Evolutionary conservation across 2,329 filamentous ascomycete genomes (phyloP).

Genomic region (Chaetomiaceae sp.): DNA sequence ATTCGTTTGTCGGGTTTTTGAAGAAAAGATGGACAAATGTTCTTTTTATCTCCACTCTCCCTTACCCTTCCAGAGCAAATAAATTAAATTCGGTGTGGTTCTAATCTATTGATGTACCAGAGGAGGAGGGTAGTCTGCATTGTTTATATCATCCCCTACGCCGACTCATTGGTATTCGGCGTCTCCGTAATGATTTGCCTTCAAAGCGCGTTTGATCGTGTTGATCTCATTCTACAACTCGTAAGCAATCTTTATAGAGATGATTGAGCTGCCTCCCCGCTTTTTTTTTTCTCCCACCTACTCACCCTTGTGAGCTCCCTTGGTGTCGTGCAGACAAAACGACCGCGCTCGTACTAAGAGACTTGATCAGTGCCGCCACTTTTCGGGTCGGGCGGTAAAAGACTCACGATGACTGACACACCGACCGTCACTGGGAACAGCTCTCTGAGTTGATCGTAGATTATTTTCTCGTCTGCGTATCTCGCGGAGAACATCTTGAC

Average conservation of each 20-base stretch:
- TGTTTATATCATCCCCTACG: background rate
- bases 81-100: too few relatives aligned
- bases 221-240: background rate
- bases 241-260: too few relatives aligned
- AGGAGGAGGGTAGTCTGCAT: too few relatives aligned
- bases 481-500: background rate
- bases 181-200: background rate
- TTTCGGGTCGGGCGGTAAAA: background rate
- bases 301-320: background rate
- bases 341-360: background rate
- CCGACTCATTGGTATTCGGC: background rate
- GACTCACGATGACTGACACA: background rate
- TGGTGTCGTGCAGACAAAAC: background rate
- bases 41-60: too few relatives aligned
- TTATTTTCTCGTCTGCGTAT: background rate
- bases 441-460: background rate
- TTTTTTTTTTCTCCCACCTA: too few relatives aligned
- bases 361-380: background rate
- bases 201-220: background rate
- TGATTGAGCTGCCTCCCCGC: too few relatives aligned
- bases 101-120: too few relatives aligned
- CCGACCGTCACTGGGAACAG: background rate
- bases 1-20: too few relatives aligned
- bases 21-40: too few relatives aligned
- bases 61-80: too few relatives aligned